phyloP scores from a whole-genome alignment of 2,329 filamentous ascomycete species.

The Pyrenophora seminiperda region DNA sequence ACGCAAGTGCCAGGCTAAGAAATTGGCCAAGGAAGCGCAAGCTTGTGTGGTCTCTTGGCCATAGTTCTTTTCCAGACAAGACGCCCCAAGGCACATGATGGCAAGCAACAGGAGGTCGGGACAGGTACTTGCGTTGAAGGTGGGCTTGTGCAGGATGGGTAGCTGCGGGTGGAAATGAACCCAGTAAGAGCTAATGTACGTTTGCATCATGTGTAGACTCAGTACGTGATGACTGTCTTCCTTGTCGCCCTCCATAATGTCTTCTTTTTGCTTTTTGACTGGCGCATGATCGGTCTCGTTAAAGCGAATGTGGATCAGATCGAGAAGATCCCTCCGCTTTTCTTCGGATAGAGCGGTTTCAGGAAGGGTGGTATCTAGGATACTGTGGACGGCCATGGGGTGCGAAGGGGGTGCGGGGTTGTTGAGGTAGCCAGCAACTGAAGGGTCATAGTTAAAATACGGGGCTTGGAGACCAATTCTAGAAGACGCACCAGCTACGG shows the following conservation, averaged over 20 bases:
- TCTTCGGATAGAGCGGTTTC: conserved; percentile 84
- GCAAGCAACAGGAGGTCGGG: conserved; percentile 83
- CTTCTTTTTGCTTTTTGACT: conserved; percentile 74
- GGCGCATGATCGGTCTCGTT: conserved; percentile 78
- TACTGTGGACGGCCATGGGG: conserved; percentile 86
- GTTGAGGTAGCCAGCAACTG: conserved; percentile 55
- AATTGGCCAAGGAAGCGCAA: conserved; percentile 84
- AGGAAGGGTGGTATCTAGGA: conserved; percentile 78
- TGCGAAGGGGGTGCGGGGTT: conserved; percentile 66
- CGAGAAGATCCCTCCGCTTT: conserved; percentile 81
- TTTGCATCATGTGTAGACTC: conserved; percentile 93
- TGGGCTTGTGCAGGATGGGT: conserved; percentile 92
- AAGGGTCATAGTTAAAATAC: conserved; percentile 57
- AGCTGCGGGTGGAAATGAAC: conserved; percentile 91
- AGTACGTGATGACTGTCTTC: conserved; percentile 66
- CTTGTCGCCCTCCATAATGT: conserved; percentile 78
- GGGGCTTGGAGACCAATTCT: conserved; percentile 55
- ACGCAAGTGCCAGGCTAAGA: conserved; percentile 88
- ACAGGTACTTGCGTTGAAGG: conserved; percentile 85
- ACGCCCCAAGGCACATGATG: conserved; percentile 91
- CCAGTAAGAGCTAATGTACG: conserved; percentile 89
- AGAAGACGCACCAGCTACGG: conserved; percentile 48
- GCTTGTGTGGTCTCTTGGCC: conserved; percentile 73
- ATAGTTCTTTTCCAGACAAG: conserved; percentile 83
- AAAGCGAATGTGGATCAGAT: conserved; percentile 80